Conservation (phyloP, 148 eudicot genomes). For the Drosera capensis region DNA sequence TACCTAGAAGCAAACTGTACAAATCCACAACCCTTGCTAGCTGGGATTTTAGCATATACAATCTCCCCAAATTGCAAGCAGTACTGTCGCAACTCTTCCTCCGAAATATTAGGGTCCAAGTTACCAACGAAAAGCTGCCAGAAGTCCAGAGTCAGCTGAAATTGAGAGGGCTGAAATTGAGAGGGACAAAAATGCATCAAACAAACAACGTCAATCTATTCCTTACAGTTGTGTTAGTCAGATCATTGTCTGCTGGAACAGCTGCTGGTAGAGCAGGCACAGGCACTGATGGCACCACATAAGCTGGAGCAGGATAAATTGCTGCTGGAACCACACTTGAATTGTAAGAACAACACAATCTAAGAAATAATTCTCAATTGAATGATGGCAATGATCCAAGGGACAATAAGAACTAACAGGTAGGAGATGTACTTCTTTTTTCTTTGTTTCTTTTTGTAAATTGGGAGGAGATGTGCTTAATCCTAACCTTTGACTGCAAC, state of each 20-base stretch:
- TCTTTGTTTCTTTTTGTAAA: no score
- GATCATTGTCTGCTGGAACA: slow-evolving; percentile 62
- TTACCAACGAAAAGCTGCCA: slow-evolving; percentile 72
- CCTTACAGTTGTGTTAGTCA: slow-evolving; percentile 73
- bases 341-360: neutral
- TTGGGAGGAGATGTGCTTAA: no score
- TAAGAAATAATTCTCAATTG: neutral
- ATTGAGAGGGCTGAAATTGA: neutral
- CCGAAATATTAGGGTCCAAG: slow-evolving; percentile 72
- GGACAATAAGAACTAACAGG: neutral
- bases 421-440: neutral
- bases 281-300: slow-evolving; percentile 40
- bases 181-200: neutral
- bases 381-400: neutral
- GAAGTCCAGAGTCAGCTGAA: no score
- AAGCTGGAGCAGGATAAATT: slow-evolving; percentile 58
- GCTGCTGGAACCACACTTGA: slow-evolving; percentile 27
- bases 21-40: slow-evolving; percentile 81
- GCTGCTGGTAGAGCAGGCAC: no score
- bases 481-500: slow-evolving; percentile 67
- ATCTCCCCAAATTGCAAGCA: slow-evolving; percentile 88
- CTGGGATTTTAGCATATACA: slow-evolving; percentile 69
- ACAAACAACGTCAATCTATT: neutral
- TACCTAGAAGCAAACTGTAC: slow-evolving; percentile 84
- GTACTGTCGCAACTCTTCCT: slow-evolving; percentile 80